Percentiles rank a stretch among this genome's conserved stretches.
phyloP scores from a whole-genome alignment of 1,139 yeast genomes.

The Yamadazyma diospyri region DNA sequence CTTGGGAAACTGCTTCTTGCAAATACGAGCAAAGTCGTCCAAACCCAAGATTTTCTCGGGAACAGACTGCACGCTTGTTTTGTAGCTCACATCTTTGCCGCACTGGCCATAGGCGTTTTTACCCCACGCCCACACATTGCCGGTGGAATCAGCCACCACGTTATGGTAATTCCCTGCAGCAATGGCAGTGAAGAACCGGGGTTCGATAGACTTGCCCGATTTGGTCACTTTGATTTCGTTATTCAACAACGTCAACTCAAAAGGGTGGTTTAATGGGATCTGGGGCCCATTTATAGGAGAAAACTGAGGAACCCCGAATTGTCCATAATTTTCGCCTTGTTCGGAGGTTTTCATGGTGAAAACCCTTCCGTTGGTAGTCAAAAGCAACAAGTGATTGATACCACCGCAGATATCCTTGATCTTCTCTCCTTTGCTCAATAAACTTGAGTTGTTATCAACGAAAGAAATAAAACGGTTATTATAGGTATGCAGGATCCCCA shows the following conservation, averaged over 20 bases:
- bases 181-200: conserved; percentile 52
- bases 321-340: conserved; percentile 59
- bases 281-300: conserved; percentile 51
- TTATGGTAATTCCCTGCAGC: conserved; percentile 78
- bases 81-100: conserved; percentile 65
- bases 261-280: conserved; percentile 26
- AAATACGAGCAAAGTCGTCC: conserved; percentile 20
- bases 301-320: conserved; percentile 71
- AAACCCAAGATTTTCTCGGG: conserved; percentile 48
- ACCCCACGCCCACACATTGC: conserved; percentile 81
- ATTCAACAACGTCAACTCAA: conserved; percentile 36
- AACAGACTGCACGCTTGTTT: conserved; percentile 63
- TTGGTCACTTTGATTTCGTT: conserved; percentile 25
- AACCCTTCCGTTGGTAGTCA: conserved; percentile 61
- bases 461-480: conserved; percentile 6
- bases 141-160: conserved; percentile 58
- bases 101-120: conserved; percentile 78
- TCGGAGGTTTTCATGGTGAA: conserved; percentile 59
- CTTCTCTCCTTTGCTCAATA: conserved; percentile 39
- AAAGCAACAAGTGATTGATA: conserved; percentile 57
- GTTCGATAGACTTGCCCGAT: conserved; percentile 21
- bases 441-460: conserved; percentile 5
- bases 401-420: conserved; percentile 60
- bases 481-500: conserved; percentile 10
- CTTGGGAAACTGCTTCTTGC: conserved; percentile 23